phyloP scores from a whole-genome alignment of 495 filamentous ascomycete genomes.

The Wilcoxina mikolae region DNA sequence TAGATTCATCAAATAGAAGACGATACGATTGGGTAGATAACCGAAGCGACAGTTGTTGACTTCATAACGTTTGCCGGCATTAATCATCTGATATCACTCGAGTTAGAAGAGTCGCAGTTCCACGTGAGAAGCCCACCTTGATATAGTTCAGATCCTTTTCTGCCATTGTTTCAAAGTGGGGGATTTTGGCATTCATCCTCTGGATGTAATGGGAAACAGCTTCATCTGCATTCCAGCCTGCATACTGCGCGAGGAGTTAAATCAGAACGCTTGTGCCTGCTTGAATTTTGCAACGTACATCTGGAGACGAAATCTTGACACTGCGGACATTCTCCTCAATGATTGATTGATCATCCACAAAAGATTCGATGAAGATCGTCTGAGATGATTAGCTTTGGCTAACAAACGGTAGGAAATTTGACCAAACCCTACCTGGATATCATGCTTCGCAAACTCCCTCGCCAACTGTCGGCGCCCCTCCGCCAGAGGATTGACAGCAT shows the following conservation, averaged over 20 bases:
- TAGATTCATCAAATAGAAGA: slow-evolving; percentile 94
- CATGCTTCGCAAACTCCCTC: slow-evolving; percentile 91
- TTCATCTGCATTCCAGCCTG: slow-evolving; percentile 78
- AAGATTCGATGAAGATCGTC: slow-evolving; percentile 94
- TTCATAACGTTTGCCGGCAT: slow-evolving; percentile 79
- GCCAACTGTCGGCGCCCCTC: slow-evolving; percentile 72
- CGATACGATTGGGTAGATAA: slow-evolving; percentile 88
- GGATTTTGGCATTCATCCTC: slow-evolving; percentile 80
- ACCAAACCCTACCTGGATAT: slow-evolving; percentile 76
- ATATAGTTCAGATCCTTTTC: slow-evolving; percentile 71
- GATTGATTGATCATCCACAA: slow-evolving; percentile 79
- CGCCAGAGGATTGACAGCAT: slow-evolving; percentile 89
- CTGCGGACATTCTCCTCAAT: slow-evolving; percentile 93
- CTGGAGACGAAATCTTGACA: slow-evolving; percentile 97
- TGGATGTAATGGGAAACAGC: slow-evolving; percentile 81
- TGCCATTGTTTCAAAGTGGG: slow-evolving; percentile 86
- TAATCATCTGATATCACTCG: slow-evolving; percentile 60
- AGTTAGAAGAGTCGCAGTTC: not conserved
- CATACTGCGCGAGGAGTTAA: slow-evolving; percentile 43
- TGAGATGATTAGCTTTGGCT: slow-evolving; percentile 26
- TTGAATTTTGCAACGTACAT: slow-evolving; percentile 40
- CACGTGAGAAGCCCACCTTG: slow-evolving; percentile 39
- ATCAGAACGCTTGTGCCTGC: not conserved
- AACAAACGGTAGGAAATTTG: slow-evolving; percentile 12
- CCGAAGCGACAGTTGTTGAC: slow-evolving; percentile 94